Percentiles rank a stretch among this genome's conserved stretches.
phyloP scores from a whole-genome alignment of 768 basidiomycete species.

The Naganishia randhawae region DNA sequence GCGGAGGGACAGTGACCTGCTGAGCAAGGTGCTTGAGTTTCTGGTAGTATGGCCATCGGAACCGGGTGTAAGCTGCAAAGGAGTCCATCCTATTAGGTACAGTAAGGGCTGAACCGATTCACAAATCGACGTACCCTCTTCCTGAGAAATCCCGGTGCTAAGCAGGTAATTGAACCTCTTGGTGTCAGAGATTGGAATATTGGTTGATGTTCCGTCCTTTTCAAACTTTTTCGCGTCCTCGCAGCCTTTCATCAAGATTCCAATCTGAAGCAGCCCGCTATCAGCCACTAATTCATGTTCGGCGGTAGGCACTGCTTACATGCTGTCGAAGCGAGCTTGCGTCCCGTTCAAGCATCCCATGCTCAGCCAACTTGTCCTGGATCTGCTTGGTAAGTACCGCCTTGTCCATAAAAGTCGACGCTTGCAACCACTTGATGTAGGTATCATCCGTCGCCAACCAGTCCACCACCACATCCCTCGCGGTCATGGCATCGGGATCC shows the following conservation, averaged over 20 bases:
- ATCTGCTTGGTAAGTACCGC: conserved; percentile 1
- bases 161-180: conserved; percentile 8
- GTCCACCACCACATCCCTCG: conserved; percentile 15
- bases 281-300: neutral
- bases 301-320: neutral
- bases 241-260: neutral
- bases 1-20: neutral
- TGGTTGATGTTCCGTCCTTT: conserved; percentile 16
- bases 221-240: conserved; percentile 20
- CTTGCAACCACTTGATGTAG: neutral
- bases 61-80: neutral
- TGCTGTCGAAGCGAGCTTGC: conserved; percentile 7
- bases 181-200: conserved; percentile 3
- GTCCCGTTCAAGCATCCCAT: conserved; percentile 20
- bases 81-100: no score
- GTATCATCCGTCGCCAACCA: conserved; percentile 2
- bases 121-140: neutral
- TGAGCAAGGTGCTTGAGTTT: conserved; percentile 3
- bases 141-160: neutral
- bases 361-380: conserved; percentile 5
- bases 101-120: neutral
- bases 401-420: conserved; percentile 1
- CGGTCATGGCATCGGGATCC: conserved; percentile 14
- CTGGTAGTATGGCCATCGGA: conserved; percentile 13
- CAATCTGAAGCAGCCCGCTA: neutral